phyloP scores from a whole-genome alignment of 805 yeast species.

The Lachancea nothofagi region DNA sequence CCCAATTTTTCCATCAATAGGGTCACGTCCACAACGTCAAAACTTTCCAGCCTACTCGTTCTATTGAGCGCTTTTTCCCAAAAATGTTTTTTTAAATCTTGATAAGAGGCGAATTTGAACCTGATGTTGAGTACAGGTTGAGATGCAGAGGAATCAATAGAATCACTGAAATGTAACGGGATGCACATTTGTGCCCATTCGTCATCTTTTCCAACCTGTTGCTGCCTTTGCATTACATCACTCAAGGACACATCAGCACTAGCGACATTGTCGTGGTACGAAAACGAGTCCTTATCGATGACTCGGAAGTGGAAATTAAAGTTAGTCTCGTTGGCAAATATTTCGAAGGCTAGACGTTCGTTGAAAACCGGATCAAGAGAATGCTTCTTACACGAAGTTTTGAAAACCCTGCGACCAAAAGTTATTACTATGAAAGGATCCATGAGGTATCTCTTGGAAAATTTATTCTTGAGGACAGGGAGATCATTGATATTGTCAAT shows the following conservation, averaged over 20 bases:
- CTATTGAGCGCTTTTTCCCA: constrained; percentile 57
- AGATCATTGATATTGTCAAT: constrained; percentile 66
- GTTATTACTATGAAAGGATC: constrained; percentile 93
- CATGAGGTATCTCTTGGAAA: constrained; percentile 82
- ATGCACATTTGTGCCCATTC: constrained; percentile 35
- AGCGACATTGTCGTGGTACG: constrained; percentile 82
- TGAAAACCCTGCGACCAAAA: constrained; percentile 79
- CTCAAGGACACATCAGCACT: constrained; percentile 50
- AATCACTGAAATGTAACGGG: constrained; percentile 20
- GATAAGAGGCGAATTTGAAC: constrained; percentile 64
- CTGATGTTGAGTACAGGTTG: constrained; percentile 42
- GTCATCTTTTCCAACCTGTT: constrained; percentile 15
- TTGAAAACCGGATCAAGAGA: constrained; percentile 76
- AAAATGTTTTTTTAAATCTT: constrained; percentile 55
- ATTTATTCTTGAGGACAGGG: constrained; percentile 64
- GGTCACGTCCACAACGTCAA: constrained; percentile 50
- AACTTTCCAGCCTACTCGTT: constrained; percentile 39
- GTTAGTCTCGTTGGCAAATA: constrained; percentile 56
- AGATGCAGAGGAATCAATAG: constrained; percentile 27
- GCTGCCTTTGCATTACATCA: constrained; percentile 37
- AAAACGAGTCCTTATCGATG: constrained; percentile 76
- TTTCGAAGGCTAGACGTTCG: constrained; percentile 75
- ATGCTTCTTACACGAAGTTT: constrained; percentile 81
- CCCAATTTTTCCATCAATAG: constrained; percentile 51
- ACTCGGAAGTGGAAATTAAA: constrained; percentile 67